Base-by-base conservation (phyloP, 2,329 filamentous ascomycete species). In the Tolypocladium album region DNA sequence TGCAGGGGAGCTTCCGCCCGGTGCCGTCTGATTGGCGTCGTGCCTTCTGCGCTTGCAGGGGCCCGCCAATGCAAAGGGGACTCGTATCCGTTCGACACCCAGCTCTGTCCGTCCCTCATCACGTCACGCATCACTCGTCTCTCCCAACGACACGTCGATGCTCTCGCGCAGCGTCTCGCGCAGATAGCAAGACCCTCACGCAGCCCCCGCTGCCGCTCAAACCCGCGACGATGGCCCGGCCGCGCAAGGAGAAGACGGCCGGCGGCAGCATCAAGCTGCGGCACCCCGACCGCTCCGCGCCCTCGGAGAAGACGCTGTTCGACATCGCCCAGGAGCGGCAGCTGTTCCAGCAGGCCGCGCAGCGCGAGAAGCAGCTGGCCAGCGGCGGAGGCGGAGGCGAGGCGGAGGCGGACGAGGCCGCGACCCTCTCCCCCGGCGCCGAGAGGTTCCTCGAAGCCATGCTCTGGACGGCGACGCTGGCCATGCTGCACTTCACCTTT, bases 401-500 rank as follows among this genome's bases (percentile, higher is more conserved):
- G 0, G 70, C 71, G 0, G 71, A 71, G 0, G 73, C 72, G 17
- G 11, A 27, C 68, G 67, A 0, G 1, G 64, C 65, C 27, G 65
- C 63, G 0, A 64, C 67, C 15, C 64, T 83, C 0, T 74, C 78
- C 0, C 77, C 81, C 20, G 67, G 70, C 0, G 76, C 76, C 9
- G 82, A 85, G 60, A 76, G 81, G 38, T 66, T 83, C 56, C 72
- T 85, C 62, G 84, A 88, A 43, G 74, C 82, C 0, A 40, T 82
- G 3, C 74, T 88, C 31, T 88, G 82, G 81, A 79, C 78, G 8
- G 74, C 83, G 13, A 85, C 84, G 63, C 74, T 94, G 66, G 78
- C 83, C 15, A 89, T 87, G 78, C 74, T 92, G 57, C 88, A 93
- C 70, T 86, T 92, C 65, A 90, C 88, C 0, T 80, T 94, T 58